Percentiles rank a stretch among this genome's conserved stretches.
Evolutionary conservation across 164 flowering plant genomes (phyloP).

Genomic region (Cinnamomum chago): DNA sequence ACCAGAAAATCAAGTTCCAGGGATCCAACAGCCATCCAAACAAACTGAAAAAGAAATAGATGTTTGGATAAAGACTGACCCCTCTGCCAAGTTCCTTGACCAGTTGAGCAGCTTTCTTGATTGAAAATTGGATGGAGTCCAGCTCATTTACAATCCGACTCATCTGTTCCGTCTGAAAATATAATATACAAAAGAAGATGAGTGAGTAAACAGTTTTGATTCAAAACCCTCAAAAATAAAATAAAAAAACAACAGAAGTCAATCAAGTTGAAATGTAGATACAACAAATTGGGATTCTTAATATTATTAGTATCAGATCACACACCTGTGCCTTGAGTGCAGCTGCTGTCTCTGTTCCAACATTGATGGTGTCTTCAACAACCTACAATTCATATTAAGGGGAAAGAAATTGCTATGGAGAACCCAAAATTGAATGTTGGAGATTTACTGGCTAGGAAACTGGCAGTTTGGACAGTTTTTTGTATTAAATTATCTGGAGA

Average conservation of each 20-base stretch:
- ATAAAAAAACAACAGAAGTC: not conserved
- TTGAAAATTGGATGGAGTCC: constrained; percentile 89
- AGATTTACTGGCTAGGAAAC: not conserved
- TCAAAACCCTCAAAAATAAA: too few species aligned
- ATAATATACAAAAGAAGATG: not conserved
- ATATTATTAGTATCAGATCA: not conserved
- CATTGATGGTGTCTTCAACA: constrained; percentile 75
- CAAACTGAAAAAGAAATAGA: too few species aligned
- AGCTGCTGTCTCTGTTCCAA: constrained; percentile 87
- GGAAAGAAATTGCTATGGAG: not conserved
- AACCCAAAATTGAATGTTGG: not conserved
- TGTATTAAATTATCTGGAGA: too few species aligned
- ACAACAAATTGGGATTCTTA: not conserved
- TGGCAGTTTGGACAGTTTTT: too few species aligned
- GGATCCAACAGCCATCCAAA: too few species aligned
- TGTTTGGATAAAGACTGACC: constrained; percentile 12
- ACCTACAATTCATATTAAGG: constrained; percentile 39
- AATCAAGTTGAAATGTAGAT: not conserved
- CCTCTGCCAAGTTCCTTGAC: constrained; percentile 43
- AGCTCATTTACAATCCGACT: constrained; percentile 88
- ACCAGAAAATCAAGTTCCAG: too few species aligned
- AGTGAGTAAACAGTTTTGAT: not conserved
- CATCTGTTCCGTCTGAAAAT: constrained; percentile 97
- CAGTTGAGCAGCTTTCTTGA: constrained; percentile 80
- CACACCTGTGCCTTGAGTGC: constrained; percentile 89